phyloP scores from a whole-genome alignment of 78 protist species.

The Dictyostelium brefeldianum region DNA sequence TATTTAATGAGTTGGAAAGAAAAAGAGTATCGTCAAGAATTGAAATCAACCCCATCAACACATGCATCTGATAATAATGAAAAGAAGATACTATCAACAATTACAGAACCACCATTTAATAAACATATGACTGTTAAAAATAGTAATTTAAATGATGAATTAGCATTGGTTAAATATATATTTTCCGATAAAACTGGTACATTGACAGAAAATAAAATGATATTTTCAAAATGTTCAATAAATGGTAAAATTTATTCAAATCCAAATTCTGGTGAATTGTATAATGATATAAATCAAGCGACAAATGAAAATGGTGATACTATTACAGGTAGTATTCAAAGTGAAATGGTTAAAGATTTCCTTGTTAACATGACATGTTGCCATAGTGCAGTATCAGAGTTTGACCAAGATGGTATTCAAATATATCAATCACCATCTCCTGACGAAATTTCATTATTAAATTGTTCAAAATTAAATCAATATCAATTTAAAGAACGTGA shows the following conservation, averaged over 20 bases:
- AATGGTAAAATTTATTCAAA: slow-evolving; percentile 14
- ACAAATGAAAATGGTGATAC: neutral
- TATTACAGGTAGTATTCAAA: neutral
- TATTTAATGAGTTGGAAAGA: slow-evolving; percentile 13
- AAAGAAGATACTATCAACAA: slow-evolving; percentile 79
- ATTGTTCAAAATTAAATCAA: slow-evolving; percentile 80
- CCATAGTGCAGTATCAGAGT: slow-evolving; percentile 14
- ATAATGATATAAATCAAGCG: neutral
- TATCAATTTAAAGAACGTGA: slow-evolving; percentile 30
- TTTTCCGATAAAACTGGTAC: slow-evolving; percentile 89
- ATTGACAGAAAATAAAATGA: slow-evolving; percentile 86
- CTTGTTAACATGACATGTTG: slow-evolving; percentile 25
- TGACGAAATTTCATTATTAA: slow-evolving; percentile 86
- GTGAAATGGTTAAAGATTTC: neutral
- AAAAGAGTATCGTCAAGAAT: slow-evolving; percentile 2
- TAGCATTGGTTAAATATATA: slow-evolving; percentile 73
- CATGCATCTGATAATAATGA: slow-evolving; percentile 92
- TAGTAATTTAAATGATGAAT: slow-evolving; percentile 76
- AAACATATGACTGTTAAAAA: slow-evolving; percentile 47
- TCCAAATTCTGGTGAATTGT: neutral
- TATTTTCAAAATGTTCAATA: slow-evolving; percentile 61
- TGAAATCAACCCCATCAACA: slow-evolving; percentile 39
- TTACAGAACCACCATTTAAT: slow-evolving; percentile 69
- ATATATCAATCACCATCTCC: slow-evolving; percentile 71
- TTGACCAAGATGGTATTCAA: neutral